Evolutionary conservation across 2,329 filamentous ascomycete species (phyloP).

Genomic region (Ambrosiella cleistominuta): DNA sequence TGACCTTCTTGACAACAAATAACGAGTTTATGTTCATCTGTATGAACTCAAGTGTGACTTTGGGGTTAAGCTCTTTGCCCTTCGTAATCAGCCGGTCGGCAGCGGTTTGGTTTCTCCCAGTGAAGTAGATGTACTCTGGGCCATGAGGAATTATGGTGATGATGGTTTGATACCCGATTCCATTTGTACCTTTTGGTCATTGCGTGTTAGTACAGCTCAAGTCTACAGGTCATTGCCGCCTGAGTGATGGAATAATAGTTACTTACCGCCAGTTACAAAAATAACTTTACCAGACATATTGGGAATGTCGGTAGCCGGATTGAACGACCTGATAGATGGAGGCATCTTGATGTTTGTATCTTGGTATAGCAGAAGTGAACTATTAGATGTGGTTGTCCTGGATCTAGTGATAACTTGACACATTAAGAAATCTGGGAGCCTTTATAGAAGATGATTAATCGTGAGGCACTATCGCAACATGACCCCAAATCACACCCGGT

Average conservation of each 20-base stretch:
- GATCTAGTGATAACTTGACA: background rate
- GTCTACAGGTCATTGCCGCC: background rate
- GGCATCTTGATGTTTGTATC: background rate
- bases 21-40: background rate
- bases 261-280: background rate
- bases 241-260: background rate
- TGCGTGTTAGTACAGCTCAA: background rate
- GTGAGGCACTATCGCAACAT: no score
- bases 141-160: background rate
- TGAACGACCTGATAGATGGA: background rate
- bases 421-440: background rate
- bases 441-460: background rate
- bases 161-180: background rate
- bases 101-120: background rate
- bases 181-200: background rate
- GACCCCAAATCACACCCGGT: no score
- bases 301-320: background rate
- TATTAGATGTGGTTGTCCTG: background rate
- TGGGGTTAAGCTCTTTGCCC: background rate
- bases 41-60: background rate
- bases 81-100: background rate
- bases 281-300: background rate
- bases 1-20: background rate
- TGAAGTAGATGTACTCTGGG: background rate
- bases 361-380: background rate